A percentile compares a stretch with the other conserved stretches of the same genome.
Evolutionary conservation across 2,329 filamentous ascomycete genomes (phyloP).

Genomic region (Penicillium sp.): DNA sequence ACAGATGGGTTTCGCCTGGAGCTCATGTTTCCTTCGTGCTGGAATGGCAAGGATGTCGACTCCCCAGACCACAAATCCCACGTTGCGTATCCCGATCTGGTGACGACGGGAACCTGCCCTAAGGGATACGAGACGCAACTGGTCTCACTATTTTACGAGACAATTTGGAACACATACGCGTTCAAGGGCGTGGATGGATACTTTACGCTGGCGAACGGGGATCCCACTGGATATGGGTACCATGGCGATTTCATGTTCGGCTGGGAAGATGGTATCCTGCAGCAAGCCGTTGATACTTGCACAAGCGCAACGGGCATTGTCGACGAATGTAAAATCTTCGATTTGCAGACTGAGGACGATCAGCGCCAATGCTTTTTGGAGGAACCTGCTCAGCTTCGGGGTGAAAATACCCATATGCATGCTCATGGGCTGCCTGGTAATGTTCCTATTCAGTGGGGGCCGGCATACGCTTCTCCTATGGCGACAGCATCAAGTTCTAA

Average conservation of each 20-base stretch:
- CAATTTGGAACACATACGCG: conserved; percentile 72
- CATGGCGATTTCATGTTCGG: conserved; percentile 78
- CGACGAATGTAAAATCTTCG: conserved; percentile 73
- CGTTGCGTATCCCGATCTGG: conserved; percentile 73
- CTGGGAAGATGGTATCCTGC: conserved; percentile 69
- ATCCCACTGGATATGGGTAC: conserved; percentile 72
- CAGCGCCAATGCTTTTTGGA: conserved; percentile 63
- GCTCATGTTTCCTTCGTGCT: conserved; percentile 86
- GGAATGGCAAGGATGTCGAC: conserved; percentile 68
- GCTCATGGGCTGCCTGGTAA: conserved; percentile 66
- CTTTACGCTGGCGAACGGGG: conserved; percentile 77
- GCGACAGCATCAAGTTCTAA: conserved; percentile 8
- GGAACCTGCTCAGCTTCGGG: conserved; percentile 53
- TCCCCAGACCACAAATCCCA: conserved; percentile 60
- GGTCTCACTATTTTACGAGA: conserved; percentile 78
- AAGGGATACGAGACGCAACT: conserved; percentile 65
- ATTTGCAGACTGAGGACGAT: conserved; percentile 59
- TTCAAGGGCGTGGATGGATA: conserved; percentile 64
- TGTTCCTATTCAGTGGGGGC: conserved; percentile 49
- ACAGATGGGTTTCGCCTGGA: conserved; percentile 78
- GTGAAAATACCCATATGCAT: conserved; percentile 61
- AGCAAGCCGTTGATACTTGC: conserved; percentile 72
- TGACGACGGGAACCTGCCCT: conserved; percentile 76
- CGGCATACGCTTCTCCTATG: conserved; percentile 38
- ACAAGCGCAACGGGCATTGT: conserved; percentile 69